phyloP scores from a whole-genome alignment of 495 filamentous ascomycete species.

The Articulospora tetracladia region DNA sequence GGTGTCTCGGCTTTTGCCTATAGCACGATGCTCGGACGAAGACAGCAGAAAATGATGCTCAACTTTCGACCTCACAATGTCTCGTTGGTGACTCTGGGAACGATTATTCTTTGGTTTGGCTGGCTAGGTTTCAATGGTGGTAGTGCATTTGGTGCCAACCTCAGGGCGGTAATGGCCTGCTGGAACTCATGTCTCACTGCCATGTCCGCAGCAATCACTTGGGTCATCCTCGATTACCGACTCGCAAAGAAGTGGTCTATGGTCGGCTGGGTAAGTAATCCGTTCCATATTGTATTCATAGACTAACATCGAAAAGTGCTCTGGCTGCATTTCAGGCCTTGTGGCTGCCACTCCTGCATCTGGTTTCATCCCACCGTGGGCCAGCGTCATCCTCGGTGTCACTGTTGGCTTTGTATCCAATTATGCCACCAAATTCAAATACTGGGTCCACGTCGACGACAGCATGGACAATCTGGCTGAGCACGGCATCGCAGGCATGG shows the following conservation, averaged over 20 bases:
- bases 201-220: conserved; percentile 79
- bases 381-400: conserved; percentile 79
- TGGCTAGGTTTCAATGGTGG: conserved; percentile 99
- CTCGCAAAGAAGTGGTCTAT: conserved; percentile 97
- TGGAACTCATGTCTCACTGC: conserved; percentile 95
- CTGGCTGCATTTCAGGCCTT: conserved; percentile 82
- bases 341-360: conserved; percentile 90
- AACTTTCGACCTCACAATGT: conserved; percentile 92
- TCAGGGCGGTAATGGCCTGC: conserved; percentile 91
- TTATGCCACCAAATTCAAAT: conserved; percentile 95
- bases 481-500: conserved; percentile 89
- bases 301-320: conserved; percentile 52
- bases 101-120: conserved; percentile 94
- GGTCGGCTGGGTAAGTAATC: conserved; percentile 64
- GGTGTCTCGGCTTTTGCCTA: conserved; percentile 91
- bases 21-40: conserved; percentile 88
- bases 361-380: conserved; percentile 86
- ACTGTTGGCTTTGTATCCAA: conserved; percentile 84
- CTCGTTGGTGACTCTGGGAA: conserved; percentile 91
- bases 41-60: conserved; percentile 99
- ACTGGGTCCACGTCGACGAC: conserved; percentile 91
- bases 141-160: conserved; percentile 88
- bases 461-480: conserved; percentile 97
- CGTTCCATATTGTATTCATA: not conserved
- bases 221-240: conserved; percentile 89